A percentile compares a stretch with the other conserved stretches of the same genome.
Evolutionary conservation across 2,329 filamentous ascomycete species (phyloP).

Genomic region (Beauveria medogensis): DNA sequence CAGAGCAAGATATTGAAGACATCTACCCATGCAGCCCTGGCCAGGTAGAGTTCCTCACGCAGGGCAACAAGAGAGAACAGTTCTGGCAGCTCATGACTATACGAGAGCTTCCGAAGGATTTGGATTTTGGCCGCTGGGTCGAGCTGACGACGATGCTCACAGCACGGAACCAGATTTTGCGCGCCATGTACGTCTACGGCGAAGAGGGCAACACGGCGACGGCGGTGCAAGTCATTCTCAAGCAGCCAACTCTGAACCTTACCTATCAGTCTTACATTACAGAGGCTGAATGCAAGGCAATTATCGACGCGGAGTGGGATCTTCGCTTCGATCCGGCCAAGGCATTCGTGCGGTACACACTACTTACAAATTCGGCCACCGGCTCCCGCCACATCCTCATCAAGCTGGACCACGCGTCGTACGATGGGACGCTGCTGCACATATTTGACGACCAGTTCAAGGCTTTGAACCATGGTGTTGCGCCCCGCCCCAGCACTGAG

Average conservation of each 20-base stretch:
- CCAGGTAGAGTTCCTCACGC: not conserved
- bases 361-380: not conserved
- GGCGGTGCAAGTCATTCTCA: not conserved
- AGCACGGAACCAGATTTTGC: not conserved
- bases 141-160: not conserved
- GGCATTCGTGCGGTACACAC: not conserved
- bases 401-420: not conserved
- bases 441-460: not conserved
- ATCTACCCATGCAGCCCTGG: not conserved
- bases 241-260: not conserved
- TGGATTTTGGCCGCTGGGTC: not conserved
- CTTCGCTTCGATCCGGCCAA: not conserved
- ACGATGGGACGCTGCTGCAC: not conserved
- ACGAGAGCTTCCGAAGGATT: not conserved
- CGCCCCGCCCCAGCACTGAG: not conserved
- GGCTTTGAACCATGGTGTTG: not conserved
- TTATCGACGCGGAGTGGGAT: not conserved
- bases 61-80: not conserved
- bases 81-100: not conserved
- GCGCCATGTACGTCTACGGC: not conserved
- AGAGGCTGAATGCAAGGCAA: not conserved
- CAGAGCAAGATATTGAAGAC: not conserved
- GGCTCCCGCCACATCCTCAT: not conserved
- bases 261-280: not conserved
- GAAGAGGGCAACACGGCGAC: not conserved